Conservation (phyloP, 2,329 filamentous ascomycete species). For the Fusarium sp. region DNA sequence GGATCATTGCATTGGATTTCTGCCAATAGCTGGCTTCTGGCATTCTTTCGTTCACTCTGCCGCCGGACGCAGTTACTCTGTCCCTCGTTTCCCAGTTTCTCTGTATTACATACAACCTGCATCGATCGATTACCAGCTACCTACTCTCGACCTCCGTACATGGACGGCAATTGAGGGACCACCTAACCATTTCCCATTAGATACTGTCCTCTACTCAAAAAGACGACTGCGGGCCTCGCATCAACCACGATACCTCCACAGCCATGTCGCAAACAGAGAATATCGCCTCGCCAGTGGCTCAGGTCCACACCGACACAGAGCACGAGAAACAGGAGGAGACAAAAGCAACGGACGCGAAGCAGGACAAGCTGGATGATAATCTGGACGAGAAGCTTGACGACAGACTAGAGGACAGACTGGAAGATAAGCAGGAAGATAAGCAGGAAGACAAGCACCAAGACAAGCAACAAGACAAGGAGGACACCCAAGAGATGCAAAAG, state of each 20-base stretch:
- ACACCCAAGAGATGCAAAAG: background rate
- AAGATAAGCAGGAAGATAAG: slow-evolving; percentile 3
- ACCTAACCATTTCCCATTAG: slow-evolving; percentile 25
- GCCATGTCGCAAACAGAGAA: slow-evolving; percentile 50
- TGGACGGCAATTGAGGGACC: slow-evolving; percentile 40
- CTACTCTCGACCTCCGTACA: slow-evolving; percentile 19
- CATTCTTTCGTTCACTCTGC: slow-evolving; percentile 39
- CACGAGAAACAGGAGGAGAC: slow-evolving; percentile 19
- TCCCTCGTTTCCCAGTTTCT: slow-evolving; percentile 29
- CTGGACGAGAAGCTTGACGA: background rate
- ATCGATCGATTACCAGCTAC: slow-evolving; percentile 16
- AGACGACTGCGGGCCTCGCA: slow-evolving; percentile 13
- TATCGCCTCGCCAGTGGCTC: slow-evolving; percentile 38
- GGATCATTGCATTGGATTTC: slow-evolving; percentile 31
- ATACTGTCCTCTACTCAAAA: slow-evolving; percentile 11
- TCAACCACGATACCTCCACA: slow-evolving; percentile 12
- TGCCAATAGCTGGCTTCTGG: slow-evolving; percentile 38
- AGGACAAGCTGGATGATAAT: slow-evolving; percentile 1
- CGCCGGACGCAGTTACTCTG: slow-evolving; percentile 31
- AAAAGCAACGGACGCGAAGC: slow-evolving; percentile 1
- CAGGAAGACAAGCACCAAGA: slow-evolving; percentile 7
- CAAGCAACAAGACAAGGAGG: slow-evolving; percentile 11
- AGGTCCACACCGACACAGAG: slow-evolving; percentile 21
- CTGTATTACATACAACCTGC: slow-evolving; percentile 22
- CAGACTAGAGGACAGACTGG: background rate